These are phyloP conservation scores for Pleurotus djamor DNA, from an alignment of 768 basidiomycete species.

Conservation along the genomic window DNA sequence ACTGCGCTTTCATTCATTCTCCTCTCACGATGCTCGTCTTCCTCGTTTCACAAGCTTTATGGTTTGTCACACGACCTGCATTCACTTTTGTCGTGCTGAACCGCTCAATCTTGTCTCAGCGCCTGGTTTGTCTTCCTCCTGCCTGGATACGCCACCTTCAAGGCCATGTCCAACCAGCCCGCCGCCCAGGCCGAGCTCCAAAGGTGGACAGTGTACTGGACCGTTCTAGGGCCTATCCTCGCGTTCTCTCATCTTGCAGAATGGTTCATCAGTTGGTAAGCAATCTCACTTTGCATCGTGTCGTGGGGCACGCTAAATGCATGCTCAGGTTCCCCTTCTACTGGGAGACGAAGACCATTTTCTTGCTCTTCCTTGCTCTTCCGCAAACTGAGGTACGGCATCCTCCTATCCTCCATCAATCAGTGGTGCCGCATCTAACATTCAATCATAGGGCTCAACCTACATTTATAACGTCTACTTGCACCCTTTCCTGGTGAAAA, in stretches of 20 bases:
- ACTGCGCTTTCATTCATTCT: not conserved
- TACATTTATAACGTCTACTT: slow-evolving; percentile 62
- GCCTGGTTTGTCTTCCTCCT: slow-evolving; percentile 73
- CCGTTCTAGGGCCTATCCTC: slow-evolving; percentile 55
- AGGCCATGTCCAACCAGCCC: slow-evolving; percentile 56
- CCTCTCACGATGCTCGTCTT: slow-evolving; percentile 42
- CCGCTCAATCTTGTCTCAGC: slow-evolving; percentile 26
- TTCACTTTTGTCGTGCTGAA: not conserved
- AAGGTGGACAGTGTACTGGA: slow-evolving; percentile 63
- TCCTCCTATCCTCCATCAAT: slow-evolving; percentile 2
- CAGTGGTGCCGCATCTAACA: slow-evolving; percentile 6
- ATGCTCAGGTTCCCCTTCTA: slow-evolving; percentile 70
- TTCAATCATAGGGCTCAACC: slow-evolving; percentile 52
- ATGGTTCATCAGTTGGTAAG: slow-evolving; percentile 66
- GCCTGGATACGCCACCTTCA: slow-evolving; percentile 65
- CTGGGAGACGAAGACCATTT: slow-evolving; percentile 69
- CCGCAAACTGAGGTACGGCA: slow-evolving; percentile 63
- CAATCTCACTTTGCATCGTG: slow-evolving; percentile 9
- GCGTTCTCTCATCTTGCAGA: slow-evolving; percentile 64
- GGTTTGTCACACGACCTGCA: slow-evolving; percentile 26
- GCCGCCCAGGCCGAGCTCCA: slow-evolving; percentile 51
- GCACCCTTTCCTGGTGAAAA: slow-evolving; percentile 55
- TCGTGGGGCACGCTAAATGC: slow-evolving; percentile 14
- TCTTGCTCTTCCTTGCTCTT: slow-evolving; percentile 65
- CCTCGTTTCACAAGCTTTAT: slow-evolving; percentile 45